These are phyloP conservation scores for Alternaria panax DNA, from an alignment of 2,329 filamentous ascomycete genomes.

Conservation along the genomic window DNA sequence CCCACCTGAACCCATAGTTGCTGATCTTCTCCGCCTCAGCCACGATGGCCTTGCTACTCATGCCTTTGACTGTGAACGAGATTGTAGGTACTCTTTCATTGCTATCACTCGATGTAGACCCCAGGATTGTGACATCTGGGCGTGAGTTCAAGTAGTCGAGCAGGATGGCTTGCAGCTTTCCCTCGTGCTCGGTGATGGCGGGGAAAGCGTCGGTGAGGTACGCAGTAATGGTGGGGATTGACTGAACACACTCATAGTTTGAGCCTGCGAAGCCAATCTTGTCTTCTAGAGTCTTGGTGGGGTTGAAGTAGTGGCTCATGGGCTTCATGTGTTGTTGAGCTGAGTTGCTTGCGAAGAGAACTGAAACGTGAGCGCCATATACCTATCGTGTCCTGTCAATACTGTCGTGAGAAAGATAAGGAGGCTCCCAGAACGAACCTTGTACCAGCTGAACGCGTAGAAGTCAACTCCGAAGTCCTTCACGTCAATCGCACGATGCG, in stretches of 20 bases:
- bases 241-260: slow-evolving; percentile 73
- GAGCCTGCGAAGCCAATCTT: slow-evolving; percentile 73
- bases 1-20: slow-evolving; percentile 70
- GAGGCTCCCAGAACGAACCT: slow-evolving; percentile 50
- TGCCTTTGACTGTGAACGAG: slow-evolving; percentile 69
- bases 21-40: slow-evolving; percentile 67
- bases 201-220: slow-evolving; percentile 62
- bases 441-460: slow-evolving; percentile 84
- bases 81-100: slow-evolving; percentile 68
- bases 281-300: slow-evolving; percentile 64
- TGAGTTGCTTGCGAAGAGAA: slow-evolving; percentile 69
- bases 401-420: no score
- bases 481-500: slow-evolving; percentile 75
- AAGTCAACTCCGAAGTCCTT: slow-evolving; percentile 74
- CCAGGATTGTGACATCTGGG: slow-evolving; percentile 65
- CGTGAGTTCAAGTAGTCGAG: slow-evolving; percentile 65
- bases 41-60: slow-evolving; percentile 65
- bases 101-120: slow-evolving; percentile 59
- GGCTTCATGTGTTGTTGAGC: slow-evolving; percentile 65
- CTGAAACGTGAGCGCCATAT: slow-evolving; percentile 77
- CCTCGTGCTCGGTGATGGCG: slow-evolving; percentile 66
- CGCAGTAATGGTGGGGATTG: slow-evolving; percentile 66
- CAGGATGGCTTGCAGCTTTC: slow-evolving; percentile 64
- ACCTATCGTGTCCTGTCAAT: slow-evolving; percentile 52
- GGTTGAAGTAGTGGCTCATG: slow-evolving; percentile 74